Evolutionary conservation across 2,329 filamentous ascomycete genomes (phyloP).

Genomic region (Nemania sp.): DNA sequence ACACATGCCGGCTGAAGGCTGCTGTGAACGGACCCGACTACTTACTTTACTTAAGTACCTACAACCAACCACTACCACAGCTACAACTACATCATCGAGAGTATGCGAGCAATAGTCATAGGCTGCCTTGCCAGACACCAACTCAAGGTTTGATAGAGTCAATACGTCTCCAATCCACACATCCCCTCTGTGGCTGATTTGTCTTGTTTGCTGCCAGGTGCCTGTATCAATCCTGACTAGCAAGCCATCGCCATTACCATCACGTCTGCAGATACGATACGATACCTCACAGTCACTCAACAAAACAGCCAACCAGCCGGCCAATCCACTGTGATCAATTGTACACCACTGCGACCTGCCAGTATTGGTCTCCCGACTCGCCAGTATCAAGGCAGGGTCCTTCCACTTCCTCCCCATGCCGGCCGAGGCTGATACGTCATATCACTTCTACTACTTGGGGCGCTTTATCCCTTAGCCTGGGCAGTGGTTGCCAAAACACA

Average conservation of each 20-base stretch:
- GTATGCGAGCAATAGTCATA: too few species aligned
- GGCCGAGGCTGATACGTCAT: conserved; percentile 48
- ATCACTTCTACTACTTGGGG: conserved; percentile 48
- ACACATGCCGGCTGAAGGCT: neutral
- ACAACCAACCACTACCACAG: too few species aligned
- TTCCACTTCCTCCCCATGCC: conserved; percentile 46
- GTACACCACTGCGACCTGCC: conserved; percentile 9
- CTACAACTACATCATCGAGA: conserved; percentile 13
- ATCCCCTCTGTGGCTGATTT: neutral
- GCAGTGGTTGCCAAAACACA: conserved; percentile 42
- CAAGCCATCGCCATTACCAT: too few species aligned
- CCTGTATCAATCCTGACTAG: neutral
- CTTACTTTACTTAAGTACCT: neutral
- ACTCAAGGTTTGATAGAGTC: neutral
- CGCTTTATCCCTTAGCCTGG: conserved; percentile 53
- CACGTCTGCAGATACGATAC: too few species aligned
- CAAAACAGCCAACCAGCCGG: neutral
- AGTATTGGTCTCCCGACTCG: conserved; percentile 30
- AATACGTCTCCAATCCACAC: neutral
- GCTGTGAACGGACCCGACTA: neutral
- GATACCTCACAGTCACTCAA: neutral
- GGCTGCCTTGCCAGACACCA: too few species aligned
- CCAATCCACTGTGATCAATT: neutral
- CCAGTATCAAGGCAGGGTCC: conserved; percentile 36
- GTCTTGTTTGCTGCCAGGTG: too few species aligned